Base-by-base conservation (phyloP, 2,329 filamentous ascomycete species). In the Fusarium duplospermum region DNA sequence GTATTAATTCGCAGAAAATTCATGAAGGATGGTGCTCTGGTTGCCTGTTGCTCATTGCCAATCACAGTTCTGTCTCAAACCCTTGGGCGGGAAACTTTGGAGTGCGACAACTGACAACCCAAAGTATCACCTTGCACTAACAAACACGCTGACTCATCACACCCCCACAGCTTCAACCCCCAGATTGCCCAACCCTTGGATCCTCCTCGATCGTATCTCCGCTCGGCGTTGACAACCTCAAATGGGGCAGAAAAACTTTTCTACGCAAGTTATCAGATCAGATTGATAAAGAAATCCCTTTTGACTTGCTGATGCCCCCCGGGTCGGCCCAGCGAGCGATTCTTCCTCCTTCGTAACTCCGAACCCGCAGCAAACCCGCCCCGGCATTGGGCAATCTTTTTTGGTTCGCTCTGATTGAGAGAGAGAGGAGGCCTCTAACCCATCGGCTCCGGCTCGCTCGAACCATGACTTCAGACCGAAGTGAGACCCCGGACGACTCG, bases 401-500 rank as follows among this genome's bases (percentile, higher is more conserved):
- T 50, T 27, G 45, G 22, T 16, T 24, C 18, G 38, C 8, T 42
- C 38, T 29, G 62, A 11, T 33, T n/a, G 9, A 22, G 20, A 22
- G 9, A 22, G 20, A 22, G 24, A 16, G 54, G 45, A 62, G 68
- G 65, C 56, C 66, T 67, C 35, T 52, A 45, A 68, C 29, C 47
- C 52, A 64, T 45, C 58, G 57, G 58, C 60, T 66, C 38, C 64
- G 59, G 31, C 47, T 52, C 47, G 27, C 33, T 24, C 52, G n/a
- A 66, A 71, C 57, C 69, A 80, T 80, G 79, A 69, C 77, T 69
- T 74, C 71, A 66, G 80, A 81, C 76, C 82, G 82, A 78, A 83
- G 82, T 77, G 81, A 82, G 74, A 83, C 80, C 75, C 81, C 82
- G 74, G 82, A 84, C 38, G 82, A 84, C 38, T 84, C 82, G 71